Conservation (phyloP, 352 stramenopile species). For the Phytophthora foliorum region DNA sequence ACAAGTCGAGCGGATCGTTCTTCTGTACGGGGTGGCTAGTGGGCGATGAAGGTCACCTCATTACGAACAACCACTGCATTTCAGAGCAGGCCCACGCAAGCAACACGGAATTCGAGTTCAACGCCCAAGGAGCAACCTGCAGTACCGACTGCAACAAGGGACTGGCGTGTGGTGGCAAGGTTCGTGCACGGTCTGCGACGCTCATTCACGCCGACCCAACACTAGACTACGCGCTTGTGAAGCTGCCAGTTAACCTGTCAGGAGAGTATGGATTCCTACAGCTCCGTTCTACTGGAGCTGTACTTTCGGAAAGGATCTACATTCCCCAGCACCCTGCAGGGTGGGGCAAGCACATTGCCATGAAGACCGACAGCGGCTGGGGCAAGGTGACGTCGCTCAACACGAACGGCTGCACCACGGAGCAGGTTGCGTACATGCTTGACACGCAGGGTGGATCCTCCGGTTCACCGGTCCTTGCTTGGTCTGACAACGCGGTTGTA, state of each 20-base stretch:
- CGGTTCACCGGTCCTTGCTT: slow-evolving; percentile 71
- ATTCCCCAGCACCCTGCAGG: slow-evolving; percentile 72
- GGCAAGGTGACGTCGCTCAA: slow-evolving; percentile 63
- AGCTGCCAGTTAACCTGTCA: slow-evolving; percentile 62
- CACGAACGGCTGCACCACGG: slow-evolving; percentile 45
- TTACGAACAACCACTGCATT: slow-evolving; percentile 89
- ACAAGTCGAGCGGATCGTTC: slow-evolving; percentile 61
- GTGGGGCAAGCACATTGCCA: slow-evolving; percentile 75
- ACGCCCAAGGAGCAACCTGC: slow-evolving; percentile 55
- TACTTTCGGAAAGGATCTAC: slow-evolving; percentile 68
- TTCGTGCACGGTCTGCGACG: slow-evolving; percentile 41
- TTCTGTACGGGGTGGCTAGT: slow-evolving; percentile 86
- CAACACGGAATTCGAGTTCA: slow-evolving; percentile 77
- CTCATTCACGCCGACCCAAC: slow-evolving; percentile 45
- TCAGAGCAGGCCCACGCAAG: slow-evolving; percentile 48
- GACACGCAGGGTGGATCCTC: slow-evolving; percentile 82
- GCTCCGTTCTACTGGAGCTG: slow-evolving; percentile 54
- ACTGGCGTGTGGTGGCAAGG: slow-evolving; percentile 52
- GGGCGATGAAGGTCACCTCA: slow-evolving; percentile 73
- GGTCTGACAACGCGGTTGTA: slow-evolving; percentile 71
- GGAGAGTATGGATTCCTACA: slow-evolving; percentile 65
- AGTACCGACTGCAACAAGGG: slow-evolving; percentile 44
- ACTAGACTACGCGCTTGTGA: slow-evolving; percentile 78
- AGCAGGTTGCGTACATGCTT: slow-evolving; percentile 78
- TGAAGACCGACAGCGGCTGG: slow-evolving; percentile 55